phyloP scores from a whole-genome alignment of 139 green algal species.

The Chara braunii region DNA sequence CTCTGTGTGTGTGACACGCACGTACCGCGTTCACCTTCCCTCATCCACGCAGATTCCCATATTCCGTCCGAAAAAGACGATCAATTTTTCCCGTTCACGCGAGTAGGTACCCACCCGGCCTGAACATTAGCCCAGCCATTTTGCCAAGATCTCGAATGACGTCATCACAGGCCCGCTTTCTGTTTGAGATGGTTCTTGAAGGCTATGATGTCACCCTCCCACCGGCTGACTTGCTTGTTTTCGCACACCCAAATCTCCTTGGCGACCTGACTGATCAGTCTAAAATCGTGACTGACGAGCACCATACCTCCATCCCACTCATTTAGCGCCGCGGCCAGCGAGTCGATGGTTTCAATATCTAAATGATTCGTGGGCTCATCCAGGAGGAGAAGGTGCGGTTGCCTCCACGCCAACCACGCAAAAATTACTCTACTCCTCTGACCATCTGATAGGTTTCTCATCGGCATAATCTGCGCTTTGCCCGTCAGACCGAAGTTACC shows the following conservation, averaged over 20 bases:
- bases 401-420: slow-evolving; percentile 71
- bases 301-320: slow-evolving; percentile 71
- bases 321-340: slow-evolving; percentile 16
- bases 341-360: slow-evolving; percentile 70
- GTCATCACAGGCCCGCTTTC: slow-evolving; percentile 32
- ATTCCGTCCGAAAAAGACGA: too few species aligned
- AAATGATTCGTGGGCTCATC: slow-evolving; percentile 68
- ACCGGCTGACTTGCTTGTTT: slow-evolving; percentile 58
- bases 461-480: slow-evolving; percentile 57
- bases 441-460: slow-evolving; percentile 79
- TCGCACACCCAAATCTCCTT: slow-evolving; percentile 91
- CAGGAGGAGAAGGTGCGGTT: slow-evolving; percentile 86
- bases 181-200: slow-evolving; percentile 81
- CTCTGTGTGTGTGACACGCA: too few species aligned
- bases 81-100: too few species aligned
- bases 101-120: too few species aligned
- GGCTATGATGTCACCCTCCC: slow-evolving; percentile 70
- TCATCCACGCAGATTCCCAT: too few species aligned
- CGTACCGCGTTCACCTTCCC: too few species aligned
- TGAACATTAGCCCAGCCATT: too few species aligned
- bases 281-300: slow-evolving; percentile 51
- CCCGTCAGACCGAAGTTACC: slow-evolving; percentile 65
- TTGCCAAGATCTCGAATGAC: too few species aligned
- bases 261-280: slow-evolving; percentile 54
- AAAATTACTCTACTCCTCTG: slow-evolving; percentile 86